A percentile compares a stretch with the other conserved stretches of the same genome.
phyloP scores from a whole-genome alignment of 148 eudicot genomes.

The Camellia japonica region DNA sequence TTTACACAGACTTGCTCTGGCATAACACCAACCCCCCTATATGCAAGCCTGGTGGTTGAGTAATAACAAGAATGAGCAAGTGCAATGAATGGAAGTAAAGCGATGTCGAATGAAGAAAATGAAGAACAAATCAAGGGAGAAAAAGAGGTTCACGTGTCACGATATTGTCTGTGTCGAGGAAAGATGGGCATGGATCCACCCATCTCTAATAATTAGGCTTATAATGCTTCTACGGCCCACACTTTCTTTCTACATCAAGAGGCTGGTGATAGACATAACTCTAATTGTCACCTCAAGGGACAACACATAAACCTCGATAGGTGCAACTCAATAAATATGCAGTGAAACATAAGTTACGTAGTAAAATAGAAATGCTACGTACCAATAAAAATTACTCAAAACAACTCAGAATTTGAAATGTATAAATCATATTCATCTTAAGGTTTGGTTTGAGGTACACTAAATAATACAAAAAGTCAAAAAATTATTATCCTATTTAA shows the following conservation, averaged over 20 bases:
- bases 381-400: too few relatives aligned
- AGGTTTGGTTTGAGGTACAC: too few relatives aligned
- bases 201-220: neutral
- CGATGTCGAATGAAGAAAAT: neutral
- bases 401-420: too few relatives aligned
- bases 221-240: neutral
- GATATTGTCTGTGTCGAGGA: neutral
- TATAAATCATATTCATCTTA: too few relatives aligned
- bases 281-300: neutral
- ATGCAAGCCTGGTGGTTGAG: too few relatives aligned
- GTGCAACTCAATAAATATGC: neutral
- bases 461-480: too few relatives aligned
- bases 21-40: too few relatives aligned
- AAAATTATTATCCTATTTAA: too few relatives aligned
- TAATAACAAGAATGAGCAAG: neutral
- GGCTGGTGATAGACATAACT: neutral
- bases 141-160: neutral
- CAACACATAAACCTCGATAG: neutral
- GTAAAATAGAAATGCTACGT: neutral
- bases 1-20: too few relatives aligned
- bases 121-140: neutral
- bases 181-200: neutral
- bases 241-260: neutral
- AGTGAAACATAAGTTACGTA: neutral
- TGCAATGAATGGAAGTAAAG: constrained; percentile 5